Evolutionary conservation across 768 basidiomycete genomes (phyloP), one percentile per base, ranked within the genome.

Genomic region (Tylopilus plumbeoviolaceoides): DNA sequence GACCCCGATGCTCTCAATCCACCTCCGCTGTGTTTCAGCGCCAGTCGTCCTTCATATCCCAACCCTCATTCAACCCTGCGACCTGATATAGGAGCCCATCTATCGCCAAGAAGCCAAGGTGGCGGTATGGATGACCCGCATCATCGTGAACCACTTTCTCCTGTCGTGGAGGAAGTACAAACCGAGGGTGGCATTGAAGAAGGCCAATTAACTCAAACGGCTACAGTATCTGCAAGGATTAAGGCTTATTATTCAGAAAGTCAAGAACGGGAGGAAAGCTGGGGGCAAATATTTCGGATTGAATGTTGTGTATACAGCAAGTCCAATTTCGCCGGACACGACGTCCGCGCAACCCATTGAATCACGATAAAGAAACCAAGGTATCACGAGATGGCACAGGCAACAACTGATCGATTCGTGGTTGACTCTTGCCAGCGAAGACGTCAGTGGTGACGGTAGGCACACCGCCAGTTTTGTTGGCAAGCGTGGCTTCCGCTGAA

Each of bases 291-390:
- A 5, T 97, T 98, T 78, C 77, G 78, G 54, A 72, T 97, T 23
- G 78, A 93, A 59, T 97, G 95, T 57, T 94, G 42, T 80, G 78
- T 58, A 88, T 83, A 0, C 72, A 79, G 12, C 76, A 78, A 3
- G 66, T 98, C 3, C 83, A 91, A 0, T 98, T 98, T 69, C 70
- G 75, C 56, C 81, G 81, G 42, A 87, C 87, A 31, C 79, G 85
- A 25, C 87, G 92, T 64, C 69, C 97, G 47, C 83, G 90, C 39
- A 98, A 98, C 65, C 86, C 87, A 3, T 98, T 94, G 93, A 98
- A 98, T 60, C 82, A 91, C 58, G 89, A 88, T 53, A 74, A 82
- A 46, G 85, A 89, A 62, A 78, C 90, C 42, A 88, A 90, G 73
- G 82, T 90, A 8, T 92, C 89, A 12, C 75, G 90, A 44, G 91